Percentiles rank a stretch among this genome's conserved stretches.
Evolutionary conservation across 257 asterid genomes (phyloP).

Genomic region (Haberlea rhodopensis): DNA sequence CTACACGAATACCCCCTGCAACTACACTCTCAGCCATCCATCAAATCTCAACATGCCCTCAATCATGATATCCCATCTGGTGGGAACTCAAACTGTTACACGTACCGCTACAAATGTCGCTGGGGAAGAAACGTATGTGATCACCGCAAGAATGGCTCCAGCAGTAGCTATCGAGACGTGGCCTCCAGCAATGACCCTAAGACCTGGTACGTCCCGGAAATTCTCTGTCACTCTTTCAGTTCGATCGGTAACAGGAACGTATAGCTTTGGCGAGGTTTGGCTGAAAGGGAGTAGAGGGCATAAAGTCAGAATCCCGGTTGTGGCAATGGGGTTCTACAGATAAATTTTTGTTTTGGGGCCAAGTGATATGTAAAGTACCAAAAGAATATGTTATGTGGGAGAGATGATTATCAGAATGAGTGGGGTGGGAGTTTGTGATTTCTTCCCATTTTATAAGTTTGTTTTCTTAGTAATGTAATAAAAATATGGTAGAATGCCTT

Average conservation of each 20-base stretch:
- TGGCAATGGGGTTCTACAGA: slow-evolving; percentile 73
- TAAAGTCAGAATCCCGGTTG: slow-evolving; percentile 86
- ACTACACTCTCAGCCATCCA: slow-evolving; percentile 83
- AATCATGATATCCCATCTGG: slow-evolving; percentile 78
- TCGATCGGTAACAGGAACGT: slow-evolving; percentile 66
- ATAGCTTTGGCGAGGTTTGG: slow-evolving; percentile 86
- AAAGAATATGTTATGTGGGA: not conserved
- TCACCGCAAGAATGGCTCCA: slow-evolving; percentile 85
- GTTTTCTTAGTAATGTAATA: not conserved
- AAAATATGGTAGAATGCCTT: not conserved
- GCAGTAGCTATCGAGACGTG: slow-evolving; percentile 75
- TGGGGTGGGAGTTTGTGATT: not conserved
- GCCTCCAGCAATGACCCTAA: slow-evolving; percentile 95
- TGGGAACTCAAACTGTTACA: slow-evolving; percentile 75
- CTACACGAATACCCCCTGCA: slow-evolving; percentile 78
- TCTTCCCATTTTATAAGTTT: not conserved
- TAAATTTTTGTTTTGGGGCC: slow-evolving; percentile 16
- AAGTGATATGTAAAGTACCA: not conserved
- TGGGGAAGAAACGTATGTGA: slow-evolving; percentile 85
- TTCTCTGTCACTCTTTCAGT: slow-evolving; percentile 69
- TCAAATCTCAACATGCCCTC: slow-evolving; percentile 87
- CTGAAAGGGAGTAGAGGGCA: slow-evolving; percentile 93
- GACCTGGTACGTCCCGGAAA: slow-evolving; percentile 58
- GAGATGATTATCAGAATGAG: not conserved
- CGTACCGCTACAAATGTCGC: slow-evolving; percentile 85